Evolutionary conservation across 805 yeast genomes (phyloP), one percentile per base, ranked within the genome.

Genomic region (Yarrowia hollandica): DNA sequence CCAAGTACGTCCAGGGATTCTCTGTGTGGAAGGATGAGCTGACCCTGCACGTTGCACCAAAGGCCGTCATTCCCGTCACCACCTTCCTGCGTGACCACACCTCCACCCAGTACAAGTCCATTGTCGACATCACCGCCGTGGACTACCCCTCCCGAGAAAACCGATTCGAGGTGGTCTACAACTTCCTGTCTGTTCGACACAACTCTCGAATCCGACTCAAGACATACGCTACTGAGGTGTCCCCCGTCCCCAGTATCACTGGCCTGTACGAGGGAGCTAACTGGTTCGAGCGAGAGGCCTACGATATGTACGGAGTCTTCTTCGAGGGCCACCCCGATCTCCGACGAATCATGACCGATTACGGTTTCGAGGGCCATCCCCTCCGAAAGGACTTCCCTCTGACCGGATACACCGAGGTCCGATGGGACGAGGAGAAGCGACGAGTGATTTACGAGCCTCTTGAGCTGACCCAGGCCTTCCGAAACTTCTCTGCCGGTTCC

Each of bases 351-450:
- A 81, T 88, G 83, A 88, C 96, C 60, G 96, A 88, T 74, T 88
- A 88, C 72, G 96, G 96, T 19, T 88, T 89, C 67, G 95, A 88
- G 74, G 96, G 96, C 58, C 94, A 88, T 71, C 96, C 96, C 12
- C 79, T 88, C 70, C 82, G 96, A 74, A 89, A 89, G 73, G 96
- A 89, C 74, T 89, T 89, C 86, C 96, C 96, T 66, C 84, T 92
- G 39, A 86, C 94, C 37, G 96, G 96, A 60, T 89, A 88, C 75
- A 88, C 94, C 48, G 96, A 89, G 76, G 89, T 88, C 37, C 82
- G 91, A 70, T 89, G 88, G 74, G 96, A 89, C 73, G 90, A 88
- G 71, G 96, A 89, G 74, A 89, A 89, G 80, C 84, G 88, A 79
- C 82, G 96, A 71, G 84, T 89, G 60, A 88, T 89, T 16, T 89